Conservation (phyloP, 2,329 filamentous ascomycete species). For the Geoglossum cookeanum region DNA sequence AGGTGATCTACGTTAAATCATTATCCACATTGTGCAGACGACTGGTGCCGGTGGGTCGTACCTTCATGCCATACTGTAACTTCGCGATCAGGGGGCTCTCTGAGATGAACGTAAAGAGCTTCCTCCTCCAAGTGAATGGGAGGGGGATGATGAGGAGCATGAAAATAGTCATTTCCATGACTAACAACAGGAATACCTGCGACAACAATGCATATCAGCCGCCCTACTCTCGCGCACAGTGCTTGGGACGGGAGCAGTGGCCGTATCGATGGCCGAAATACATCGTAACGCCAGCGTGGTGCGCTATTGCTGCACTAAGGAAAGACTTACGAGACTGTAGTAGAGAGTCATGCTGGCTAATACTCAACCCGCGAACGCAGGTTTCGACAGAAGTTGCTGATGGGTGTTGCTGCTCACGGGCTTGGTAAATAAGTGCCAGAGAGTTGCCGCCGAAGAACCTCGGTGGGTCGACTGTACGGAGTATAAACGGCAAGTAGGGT, state of each 20-base stretch:
- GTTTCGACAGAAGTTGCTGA: conserved; percentile 2
- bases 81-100: conserved; percentile 74
- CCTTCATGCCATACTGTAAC: conserved; percentile 90
- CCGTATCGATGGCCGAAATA: neutral
- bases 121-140: conserved; percentile 69
- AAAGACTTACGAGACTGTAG: conserved; percentile 40
- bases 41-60: conserved; percentile 16
- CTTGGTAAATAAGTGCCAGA: neutral
- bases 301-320: neutral
- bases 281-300: neutral
- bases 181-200: conserved; percentile 29
- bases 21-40: neutral
- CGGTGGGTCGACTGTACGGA: neutral
- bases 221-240: neutral
- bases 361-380: neutral
- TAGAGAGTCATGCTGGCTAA: conserved; percentile 45
- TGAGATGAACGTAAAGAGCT: conserved; percentile 90
- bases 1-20: conserved; percentile 48
- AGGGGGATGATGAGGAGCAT: conserved; percentile 48
- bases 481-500: neutral
- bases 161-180: conserved; percentile 31
- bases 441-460: neutral
- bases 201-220: conserved; percentile 2
- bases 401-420: neutral
- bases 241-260: neutral